A percentile compares a stretch with the other conserved stretches of the same genome.
Conservation (phyloP, 257 asterid genomes). For the Linderniella brevidens region DNA sequence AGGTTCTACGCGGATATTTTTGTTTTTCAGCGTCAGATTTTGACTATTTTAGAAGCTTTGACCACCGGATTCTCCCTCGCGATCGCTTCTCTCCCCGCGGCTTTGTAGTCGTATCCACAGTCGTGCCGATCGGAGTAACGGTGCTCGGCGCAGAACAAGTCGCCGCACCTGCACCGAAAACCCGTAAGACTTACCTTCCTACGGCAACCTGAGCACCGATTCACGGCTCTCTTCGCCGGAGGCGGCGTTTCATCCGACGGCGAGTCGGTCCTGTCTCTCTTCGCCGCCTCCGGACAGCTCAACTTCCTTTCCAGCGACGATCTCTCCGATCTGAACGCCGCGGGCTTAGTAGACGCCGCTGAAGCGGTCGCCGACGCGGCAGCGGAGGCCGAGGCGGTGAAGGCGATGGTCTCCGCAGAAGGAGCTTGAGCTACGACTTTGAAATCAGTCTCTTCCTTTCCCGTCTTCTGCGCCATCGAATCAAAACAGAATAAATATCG, state of each 20-base stretch:
- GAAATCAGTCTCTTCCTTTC: conserved; percentile 70
- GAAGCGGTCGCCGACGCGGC: neutral
- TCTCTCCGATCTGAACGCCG: conserved; percentile 10
- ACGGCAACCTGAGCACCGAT: conserved; percentile 74
- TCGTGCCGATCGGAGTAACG: conserved; percentile 89
- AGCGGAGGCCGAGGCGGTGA: conserved; percentile 21
- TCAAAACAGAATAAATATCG: neutral
- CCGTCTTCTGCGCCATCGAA: conserved; percentile 74
- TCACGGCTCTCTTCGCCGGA: conserved; percentile 41
- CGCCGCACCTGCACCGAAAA: conserved; percentile 81
- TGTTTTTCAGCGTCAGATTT: conserved; percentile 18
- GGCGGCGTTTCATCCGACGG: conserved; percentile 8
- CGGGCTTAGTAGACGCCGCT: neutral
- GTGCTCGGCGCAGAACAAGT: conserved; percentile 66
- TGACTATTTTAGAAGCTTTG: conserved; percentile 63
- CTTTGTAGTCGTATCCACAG: conserved; percentile 12
- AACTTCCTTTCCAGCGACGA: conserved; percentile 20
- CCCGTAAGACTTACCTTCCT: conserved; percentile 84
- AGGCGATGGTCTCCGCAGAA: conserved; percentile 30
- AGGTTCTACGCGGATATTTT: no score
- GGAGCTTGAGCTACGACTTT: conserved; percentile 32
- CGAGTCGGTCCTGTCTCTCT: conserved; percentile 26
- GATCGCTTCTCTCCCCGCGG: conserved; percentile 70
- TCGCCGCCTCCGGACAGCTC: conserved; percentile 12
- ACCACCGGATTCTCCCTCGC: conserved; percentile 84